Conservation (phyloP, 1,284 basidiomycete genomes). For the Heterobasidion annosum region DNA sequence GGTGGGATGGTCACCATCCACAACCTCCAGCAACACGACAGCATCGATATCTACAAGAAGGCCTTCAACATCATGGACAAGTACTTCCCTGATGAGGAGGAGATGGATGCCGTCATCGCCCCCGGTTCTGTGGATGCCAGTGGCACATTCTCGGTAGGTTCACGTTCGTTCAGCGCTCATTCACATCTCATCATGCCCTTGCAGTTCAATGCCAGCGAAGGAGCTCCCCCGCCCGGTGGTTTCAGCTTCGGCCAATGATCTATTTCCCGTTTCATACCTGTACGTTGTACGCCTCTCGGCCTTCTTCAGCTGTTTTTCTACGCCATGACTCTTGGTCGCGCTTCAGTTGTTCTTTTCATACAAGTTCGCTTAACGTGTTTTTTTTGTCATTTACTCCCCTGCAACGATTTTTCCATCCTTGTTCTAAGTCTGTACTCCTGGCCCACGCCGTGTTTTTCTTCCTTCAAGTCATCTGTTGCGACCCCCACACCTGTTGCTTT, state of each 20-base stretch:
- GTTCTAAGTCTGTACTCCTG: neutral
- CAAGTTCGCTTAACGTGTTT: neutral
- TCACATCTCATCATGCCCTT: constrained; percentile 3
- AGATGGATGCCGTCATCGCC: constrained; percentile 72
- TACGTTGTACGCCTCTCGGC: neutral
- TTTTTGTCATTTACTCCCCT: neutral
- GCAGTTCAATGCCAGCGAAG: constrained; percentile 75
- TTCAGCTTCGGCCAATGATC: constrained; percentile 77
- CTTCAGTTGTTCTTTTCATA: neutral
- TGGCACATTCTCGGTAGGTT: constrained; percentile 86
- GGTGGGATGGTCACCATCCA: constrained; percentile 99
- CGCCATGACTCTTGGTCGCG: constrained; percentile 6
- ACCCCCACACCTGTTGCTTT: neutral
- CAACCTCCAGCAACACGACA: constrained; percentile 99
- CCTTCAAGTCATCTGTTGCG: neutral
- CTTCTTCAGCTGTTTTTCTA: constrained; percentile 4
- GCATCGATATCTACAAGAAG: constrained; percentile 99
- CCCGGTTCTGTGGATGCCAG: constrained; percentile 81
- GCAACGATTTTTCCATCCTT: neutral
- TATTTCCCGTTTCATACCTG: constrained; percentile 8
- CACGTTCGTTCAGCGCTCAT: constrained; percentile 5
- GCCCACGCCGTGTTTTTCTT: neutral
- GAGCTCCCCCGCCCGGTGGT: constrained; percentile 87
- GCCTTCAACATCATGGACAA: constrained; percentile 99
- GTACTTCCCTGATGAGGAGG: constrained; percentile 85